Evolutionary conservation across 768 basidiomycete species (phyloP).

Genomic region (Clitopilus hobsonii): DNA sequence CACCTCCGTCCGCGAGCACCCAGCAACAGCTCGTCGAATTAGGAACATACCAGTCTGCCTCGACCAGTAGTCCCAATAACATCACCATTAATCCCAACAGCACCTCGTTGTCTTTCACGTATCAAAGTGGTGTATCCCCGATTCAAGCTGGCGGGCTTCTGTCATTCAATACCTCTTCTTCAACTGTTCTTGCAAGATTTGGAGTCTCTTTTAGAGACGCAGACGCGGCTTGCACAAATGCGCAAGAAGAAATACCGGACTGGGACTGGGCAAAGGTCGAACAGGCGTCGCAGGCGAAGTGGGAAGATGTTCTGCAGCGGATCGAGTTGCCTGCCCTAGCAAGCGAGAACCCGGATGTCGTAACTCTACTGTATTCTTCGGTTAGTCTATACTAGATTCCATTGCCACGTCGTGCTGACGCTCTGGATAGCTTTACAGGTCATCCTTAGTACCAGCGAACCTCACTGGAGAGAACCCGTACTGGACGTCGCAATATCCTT

Average conservation of each 20-base stretch:
- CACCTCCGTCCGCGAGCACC: conserved; percentile 11
- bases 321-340: conserved; percentile 24
- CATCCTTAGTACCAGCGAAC: conserved; percentile 47
- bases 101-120: conserved; percentile 32
- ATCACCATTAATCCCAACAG: conserved; percentile 27
- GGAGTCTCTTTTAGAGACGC: conserved; percentile 52
- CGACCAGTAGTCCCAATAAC: conserved; percentile 24
- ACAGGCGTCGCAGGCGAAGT: conserved; percentile 28
- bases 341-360: conserved; percentile 35
- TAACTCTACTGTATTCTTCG: conserved; percentile 44
- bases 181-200: conserved; percentile 43
- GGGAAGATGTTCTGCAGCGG: conserved; percentile 39
- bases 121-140: conserved; percentile 28
- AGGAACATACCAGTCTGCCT: conserved; percentile 37
- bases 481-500: conserved; percentile 41
- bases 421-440: conserved; percentile 37
- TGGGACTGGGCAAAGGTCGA: conserved; percentile 43
- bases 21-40: conserved; percentile 18
- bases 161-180: conserved; percentile 24
- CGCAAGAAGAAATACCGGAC: conserved; percentile 45
- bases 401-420: background rate
- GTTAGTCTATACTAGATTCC: conserved; percentile 17
- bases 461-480: conserved; percentile 47
- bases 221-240: conserved; percentile 53
- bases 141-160: conserved; percentile 44